phyloP scores from a whole-genome alignment of 2,329 filamentous ascomycete species.

The Didymella sp. region DNA sequence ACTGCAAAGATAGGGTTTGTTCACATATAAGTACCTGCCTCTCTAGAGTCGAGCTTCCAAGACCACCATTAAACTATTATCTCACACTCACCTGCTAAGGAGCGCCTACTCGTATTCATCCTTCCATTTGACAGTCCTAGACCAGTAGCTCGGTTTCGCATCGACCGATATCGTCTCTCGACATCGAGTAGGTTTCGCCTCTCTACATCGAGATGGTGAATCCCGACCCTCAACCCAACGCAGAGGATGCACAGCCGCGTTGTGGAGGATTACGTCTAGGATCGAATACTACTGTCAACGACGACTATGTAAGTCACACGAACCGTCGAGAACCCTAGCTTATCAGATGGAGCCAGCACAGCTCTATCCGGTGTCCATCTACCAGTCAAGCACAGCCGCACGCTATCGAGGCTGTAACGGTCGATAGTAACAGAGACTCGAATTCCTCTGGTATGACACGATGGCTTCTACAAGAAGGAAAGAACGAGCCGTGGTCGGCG shows the following conservation, averaged over 20 bases:
- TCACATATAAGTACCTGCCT: background rate
- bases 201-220: background rate
- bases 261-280: conserved; percentile 8
- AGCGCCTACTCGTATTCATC: no score
- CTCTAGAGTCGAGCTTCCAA: background rate
- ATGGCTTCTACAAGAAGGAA: background rate
- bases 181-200: background rate
- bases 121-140: no score
- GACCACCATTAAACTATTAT: background rate
- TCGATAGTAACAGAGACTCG: background rate
- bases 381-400: background rate
- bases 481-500: background rate
- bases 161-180: background rate
- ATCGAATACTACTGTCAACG: background rate
- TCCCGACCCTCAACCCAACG: background rate
- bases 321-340: background rate
- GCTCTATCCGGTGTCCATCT: background rate
- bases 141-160: background rate
- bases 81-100: background rate
- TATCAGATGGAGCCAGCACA: background rate
- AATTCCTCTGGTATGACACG: background rate
- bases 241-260: conserved; percentile 9
- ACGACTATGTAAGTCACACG: background rate
- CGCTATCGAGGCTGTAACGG: no score
- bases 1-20: background rate